Conservation (phyloP, 2,329 filamentous ascomycete genomes). For the Clathrospora elynae region DNA sequence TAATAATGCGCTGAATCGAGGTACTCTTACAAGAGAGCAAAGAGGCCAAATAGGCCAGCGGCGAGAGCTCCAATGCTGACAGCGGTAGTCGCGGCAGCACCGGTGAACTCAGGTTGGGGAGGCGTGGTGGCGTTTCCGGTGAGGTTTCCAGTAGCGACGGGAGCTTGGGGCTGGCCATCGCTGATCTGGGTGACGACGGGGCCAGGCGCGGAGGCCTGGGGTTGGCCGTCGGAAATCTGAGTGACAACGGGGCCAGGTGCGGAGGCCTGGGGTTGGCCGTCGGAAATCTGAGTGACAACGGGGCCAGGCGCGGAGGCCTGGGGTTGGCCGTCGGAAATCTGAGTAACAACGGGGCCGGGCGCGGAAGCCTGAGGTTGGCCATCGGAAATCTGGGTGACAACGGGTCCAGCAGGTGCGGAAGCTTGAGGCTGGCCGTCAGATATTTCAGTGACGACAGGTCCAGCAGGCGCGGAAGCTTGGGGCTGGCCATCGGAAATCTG, state of each 20-base stretch:
- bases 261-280: conserved; percentile 32
- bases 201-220: conserved; percentile 27
- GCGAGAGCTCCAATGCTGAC: conserved; percentile 33
- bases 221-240: conserved; percentile 32
- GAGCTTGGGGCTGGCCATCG: conserved; percentile 34
- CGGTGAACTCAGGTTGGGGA: conserved; percentile 33
- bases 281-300: conserved; percentile 28
- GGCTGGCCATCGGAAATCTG: conserved; percentile 36
- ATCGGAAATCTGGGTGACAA: conserved; percentile 38
- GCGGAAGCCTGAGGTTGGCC: conserved; percentile 32
- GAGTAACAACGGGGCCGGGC: conserved; percentile 21
- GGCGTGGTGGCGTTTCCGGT: conserved; percentile 20
- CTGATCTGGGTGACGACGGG: conserved; percentile 31
- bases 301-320: conserved; percentile 19
- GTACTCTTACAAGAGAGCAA: conserved; percentile 36
- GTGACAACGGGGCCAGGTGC: conserved; percentile 22
- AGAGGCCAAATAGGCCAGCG: conserved; percentile 36
- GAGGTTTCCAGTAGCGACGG: conserved; percentile 14
- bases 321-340: conserved; percentile 40
- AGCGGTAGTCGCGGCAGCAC: conserved; percentile 33
- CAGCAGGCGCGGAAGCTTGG: conserved; percentile 18
- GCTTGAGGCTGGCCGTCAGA: conserved; percentile 25
- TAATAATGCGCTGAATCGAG: neutral
- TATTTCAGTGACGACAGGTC: conserved; percentile 15
- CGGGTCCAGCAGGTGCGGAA: conserved; percentile 11